phyloP scores from a whole-genome alignment of 2,329 filamentous ascomycete species.

The Phyllosticta ampelicida region DNA sequence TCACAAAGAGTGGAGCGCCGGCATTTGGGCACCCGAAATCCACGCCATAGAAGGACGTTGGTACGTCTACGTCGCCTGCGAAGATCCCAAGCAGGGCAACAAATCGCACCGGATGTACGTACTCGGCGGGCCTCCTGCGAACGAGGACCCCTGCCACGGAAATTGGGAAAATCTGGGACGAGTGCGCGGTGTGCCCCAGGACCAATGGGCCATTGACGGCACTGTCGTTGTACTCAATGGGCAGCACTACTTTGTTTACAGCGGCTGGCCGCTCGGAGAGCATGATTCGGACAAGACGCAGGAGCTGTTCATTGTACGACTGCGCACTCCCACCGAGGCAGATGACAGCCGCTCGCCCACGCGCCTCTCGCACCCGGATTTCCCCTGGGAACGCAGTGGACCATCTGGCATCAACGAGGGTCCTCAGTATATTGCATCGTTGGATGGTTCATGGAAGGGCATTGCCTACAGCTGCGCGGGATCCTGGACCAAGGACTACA shows the following conservation, averaged over 20 bases:
- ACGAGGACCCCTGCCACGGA: constrained; percentile 16
- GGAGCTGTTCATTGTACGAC: constrained; percentile 34
- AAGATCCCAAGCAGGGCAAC: constrained; percentile 33
- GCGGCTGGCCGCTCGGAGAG: constrained; percentile 34
- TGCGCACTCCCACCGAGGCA: constrained; percentile 27
- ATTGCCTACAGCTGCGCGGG: constrained; percentile 38
- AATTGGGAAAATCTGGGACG: constrained; percentile 34
- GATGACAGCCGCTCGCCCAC: constrained; percentile 22
- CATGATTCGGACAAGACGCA: constrained; percentile 28
- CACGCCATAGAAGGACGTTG: constrained; percentile 41
- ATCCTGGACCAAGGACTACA: constrained; percentile 38
- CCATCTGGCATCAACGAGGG: constrained; percentile 36
- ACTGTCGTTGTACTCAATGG: constrained; percentile 32
- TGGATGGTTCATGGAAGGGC: constrained; percentile 31
- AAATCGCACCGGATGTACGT: constrained; percentile 37
- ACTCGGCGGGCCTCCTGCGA: constrained; percentile 29
- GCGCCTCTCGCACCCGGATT: constrained; percentile 30
- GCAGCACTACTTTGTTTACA: constrained; percentile 34
- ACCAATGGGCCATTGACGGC: constrained; percentile 40
- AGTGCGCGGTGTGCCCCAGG: constrained; percentile 29
- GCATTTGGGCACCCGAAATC: constrained; percentile 47
- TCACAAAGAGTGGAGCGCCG: constrained; percentile 32
- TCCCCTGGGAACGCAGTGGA: constrained; percentile 32
- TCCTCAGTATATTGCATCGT: constrained; percentile 27
- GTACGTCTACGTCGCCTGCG: constrained; percentile 43